phyloP scores from a whole-genome alignment of 2,329 filamentous ascomycete genomes.

The Xylaria polymorpha region DNA sequence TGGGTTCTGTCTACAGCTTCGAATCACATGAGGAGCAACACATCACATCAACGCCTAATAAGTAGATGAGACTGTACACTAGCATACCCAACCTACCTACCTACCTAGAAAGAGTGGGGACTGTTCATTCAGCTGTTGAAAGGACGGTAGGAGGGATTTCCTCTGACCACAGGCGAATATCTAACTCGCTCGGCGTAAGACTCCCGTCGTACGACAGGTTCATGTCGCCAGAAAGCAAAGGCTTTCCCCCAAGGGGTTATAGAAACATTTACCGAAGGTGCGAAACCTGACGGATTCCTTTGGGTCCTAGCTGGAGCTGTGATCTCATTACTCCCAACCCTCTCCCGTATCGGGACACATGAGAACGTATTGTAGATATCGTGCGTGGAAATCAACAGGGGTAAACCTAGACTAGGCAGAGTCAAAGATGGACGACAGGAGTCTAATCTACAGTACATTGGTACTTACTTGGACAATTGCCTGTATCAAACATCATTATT shows the following conservation, averaged over 20 bases:
- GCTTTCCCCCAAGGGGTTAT: neutral
- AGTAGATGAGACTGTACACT: neutral
- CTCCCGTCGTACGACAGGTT: neutral
- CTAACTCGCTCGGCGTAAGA: slow-evolving; percentile 21
- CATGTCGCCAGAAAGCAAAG: neutral
- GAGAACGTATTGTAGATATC: neutral
- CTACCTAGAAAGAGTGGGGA: neutral
- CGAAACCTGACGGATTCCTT: slow-evolving; percentile 2
- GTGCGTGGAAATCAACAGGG: neutral
- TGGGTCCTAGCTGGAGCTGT: slow-evolving; percentile 28
- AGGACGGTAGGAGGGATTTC: neutral
- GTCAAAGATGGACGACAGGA: neutral
- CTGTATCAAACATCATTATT: neutral
- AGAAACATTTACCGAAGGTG: slow-evolving; percentile 9
- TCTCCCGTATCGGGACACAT: slow-evolving; percentile 9
- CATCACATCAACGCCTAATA: neutral
- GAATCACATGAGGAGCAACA: neutral
- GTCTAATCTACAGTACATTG: neutral
- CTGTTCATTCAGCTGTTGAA: neutral
- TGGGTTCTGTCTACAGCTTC: neutral
- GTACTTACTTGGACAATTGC: neutral
- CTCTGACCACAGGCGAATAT: neutral
- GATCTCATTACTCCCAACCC: slow-evolving; percentile 16
- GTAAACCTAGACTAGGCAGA: neutral
- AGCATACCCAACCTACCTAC: neutral